These are phyloP conservation scores for Pelargonium citronellum DNA, from an alignment of 441 rosid species.

Conservation along the genomic window DNA sequence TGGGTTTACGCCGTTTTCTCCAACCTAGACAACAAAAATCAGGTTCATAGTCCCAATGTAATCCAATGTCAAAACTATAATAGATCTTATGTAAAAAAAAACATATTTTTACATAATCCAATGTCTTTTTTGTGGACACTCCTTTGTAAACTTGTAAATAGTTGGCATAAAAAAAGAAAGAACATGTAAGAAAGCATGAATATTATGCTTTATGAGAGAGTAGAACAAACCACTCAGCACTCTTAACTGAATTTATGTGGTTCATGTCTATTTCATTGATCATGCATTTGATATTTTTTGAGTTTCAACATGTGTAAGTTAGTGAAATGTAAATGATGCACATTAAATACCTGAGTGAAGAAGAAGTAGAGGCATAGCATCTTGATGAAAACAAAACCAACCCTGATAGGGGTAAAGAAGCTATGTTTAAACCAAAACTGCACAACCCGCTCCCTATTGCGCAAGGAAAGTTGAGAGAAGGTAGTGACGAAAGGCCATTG, in stretches of 20 bases:
- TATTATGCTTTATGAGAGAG: no score
- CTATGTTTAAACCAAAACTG: constrained; percentile 39
- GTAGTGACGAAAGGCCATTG: constrained; percentile 54
- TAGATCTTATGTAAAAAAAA: no score
- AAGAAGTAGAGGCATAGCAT: constrained; percentile 32
- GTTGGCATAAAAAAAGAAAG: no score
- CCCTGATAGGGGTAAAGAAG: constrained; percentile 41
- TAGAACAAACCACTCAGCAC: no score
- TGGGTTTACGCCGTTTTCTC: constrained; percentile 50
- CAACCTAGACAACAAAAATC: constrained; percentile 35
- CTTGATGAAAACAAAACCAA: constrained; percentile 41
- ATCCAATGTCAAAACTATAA: not conserved
- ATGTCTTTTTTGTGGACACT: no score
- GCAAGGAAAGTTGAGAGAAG: constrained; percentile 41
- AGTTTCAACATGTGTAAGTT: no score
- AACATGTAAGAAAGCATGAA: no score
- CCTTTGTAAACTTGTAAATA: no score
- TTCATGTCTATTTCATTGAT: no score
- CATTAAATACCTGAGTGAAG: constrained; percentile 48
- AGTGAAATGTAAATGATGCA: not conserved
- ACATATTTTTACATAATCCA: not conserved
- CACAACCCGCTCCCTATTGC: constrained; percentile 49
- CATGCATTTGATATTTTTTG: not conserved
- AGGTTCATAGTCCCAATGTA: not conserved
- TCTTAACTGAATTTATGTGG: no score